These are phyloP conservation scores for Gleditsia sinensis DNA, from an alignment of 306 rosid species.

Conservation along the genomic window DNA sequence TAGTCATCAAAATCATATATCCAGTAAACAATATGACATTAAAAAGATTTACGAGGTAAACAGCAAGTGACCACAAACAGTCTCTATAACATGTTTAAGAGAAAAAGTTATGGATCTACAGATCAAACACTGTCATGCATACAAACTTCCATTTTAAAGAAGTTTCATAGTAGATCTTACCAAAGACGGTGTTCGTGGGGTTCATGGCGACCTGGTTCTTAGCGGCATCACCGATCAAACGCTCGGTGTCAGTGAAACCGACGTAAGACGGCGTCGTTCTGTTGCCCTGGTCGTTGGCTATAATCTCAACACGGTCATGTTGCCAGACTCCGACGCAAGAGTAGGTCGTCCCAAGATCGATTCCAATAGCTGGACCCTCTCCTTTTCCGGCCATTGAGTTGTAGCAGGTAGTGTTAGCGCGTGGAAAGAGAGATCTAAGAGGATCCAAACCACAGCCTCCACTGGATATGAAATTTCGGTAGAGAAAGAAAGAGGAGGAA, in stretches of 20 bases:
- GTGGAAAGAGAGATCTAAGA: neutral
- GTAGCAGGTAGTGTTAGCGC: neutral
- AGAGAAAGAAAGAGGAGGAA: neutral
- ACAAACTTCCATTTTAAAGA: neutral
- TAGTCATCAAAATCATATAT: too few relatives aligned
- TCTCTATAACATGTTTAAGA: neutral
- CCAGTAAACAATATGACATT: too few relatives aligned
- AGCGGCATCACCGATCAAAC: slow-evolving; percentile 67
- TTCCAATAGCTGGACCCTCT: slow-evolving; percentile 75
- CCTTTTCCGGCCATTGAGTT: slow-evolving; percentile 64
- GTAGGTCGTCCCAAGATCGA: slow-evolving; percentile 72
- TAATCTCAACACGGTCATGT: slow-evolving; percentile 71
- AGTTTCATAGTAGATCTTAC: slow-evolving; percentile 37
- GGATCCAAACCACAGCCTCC: slow-evolving; percentile 11
- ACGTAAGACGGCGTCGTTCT: slow-evolving; percentile 73
- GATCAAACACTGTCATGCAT: neutral
- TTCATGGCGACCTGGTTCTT: slow-evolving; percentile 74
- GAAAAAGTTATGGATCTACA: neutral
- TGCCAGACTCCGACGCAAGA: slow-evolving; percentile 77
- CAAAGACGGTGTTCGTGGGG: slow-evolving; percentile 67
- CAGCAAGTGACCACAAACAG: neutral
- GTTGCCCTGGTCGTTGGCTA: slow-evolving; percentile 74
- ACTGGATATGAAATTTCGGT: neutral
- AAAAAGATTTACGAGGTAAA: too few relatives aligned
- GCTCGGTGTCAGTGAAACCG: slow-evolving; percentile 60